These are phyloP conservation scores for Triticum dicoccoides DNA, from an alignment of 176 grass and related monocot genomes.

Conservation along the genomic window DNA sequence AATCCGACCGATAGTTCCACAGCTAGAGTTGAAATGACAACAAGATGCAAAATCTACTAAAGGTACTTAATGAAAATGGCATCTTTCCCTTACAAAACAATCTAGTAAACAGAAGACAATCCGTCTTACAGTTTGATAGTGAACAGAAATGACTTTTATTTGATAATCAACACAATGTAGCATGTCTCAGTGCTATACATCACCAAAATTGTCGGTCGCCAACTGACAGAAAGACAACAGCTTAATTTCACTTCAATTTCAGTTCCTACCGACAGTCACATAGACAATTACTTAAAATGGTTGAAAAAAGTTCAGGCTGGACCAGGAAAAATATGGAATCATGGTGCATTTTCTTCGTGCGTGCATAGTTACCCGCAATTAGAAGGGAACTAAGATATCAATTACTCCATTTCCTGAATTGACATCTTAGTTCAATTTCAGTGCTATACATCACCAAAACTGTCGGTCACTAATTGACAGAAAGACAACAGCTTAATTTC, in stretches of 20 bases:
- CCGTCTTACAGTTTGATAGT: not conserved
- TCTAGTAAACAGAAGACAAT: not conserved
- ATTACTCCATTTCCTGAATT: too few species aligned
- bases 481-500: too few species aligned
- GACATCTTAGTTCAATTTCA: too few species aligned
- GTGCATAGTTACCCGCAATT: not conserved
- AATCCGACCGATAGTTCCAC: not conserved
- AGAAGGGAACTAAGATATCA: not conserved
- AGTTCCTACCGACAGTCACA: not conserved
- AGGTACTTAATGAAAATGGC: not conserved
- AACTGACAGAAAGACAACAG: not conserved
- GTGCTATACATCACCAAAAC: too few species aligned
- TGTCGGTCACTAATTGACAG: too few species aligned
- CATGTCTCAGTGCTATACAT: not conserved
- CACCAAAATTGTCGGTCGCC: not conserved
- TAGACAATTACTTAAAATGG: not conserved
- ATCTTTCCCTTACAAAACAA: not conserved
- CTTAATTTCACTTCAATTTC: not conserved
- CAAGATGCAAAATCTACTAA: too few species aligned
- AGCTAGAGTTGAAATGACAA: not conserved
- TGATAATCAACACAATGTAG: slow-evolving; percentile 13
- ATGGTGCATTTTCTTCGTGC: too few species aligned
- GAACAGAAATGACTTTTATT: not conserved
- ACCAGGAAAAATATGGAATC: too few species aligned
- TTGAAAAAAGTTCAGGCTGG: too few species aligned